Percentiles rank a stretch among this genome's conserved stretches.
phyloP scores from a whole-genome alignment of 306 rosid genomes.

The Luffa aegyptiaca region DNA sequence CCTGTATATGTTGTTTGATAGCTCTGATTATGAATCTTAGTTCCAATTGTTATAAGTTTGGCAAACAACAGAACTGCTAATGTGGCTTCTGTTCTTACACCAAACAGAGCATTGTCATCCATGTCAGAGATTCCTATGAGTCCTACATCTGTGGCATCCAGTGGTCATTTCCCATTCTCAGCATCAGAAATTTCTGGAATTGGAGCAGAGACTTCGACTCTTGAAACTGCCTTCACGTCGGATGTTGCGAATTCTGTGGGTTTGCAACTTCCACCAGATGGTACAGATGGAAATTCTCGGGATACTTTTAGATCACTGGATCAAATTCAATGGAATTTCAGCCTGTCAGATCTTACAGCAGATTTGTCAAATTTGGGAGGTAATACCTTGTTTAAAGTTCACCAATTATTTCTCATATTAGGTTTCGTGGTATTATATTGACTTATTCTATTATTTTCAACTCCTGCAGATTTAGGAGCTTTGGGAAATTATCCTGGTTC shows the following conservation, averaged over 20 bases:
- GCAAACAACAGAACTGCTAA: constrained; percentile 52
- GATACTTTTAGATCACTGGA: constrained; percentile 58
- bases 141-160: constrained; percentile 91
- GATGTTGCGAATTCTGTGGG: constrained; percentile 81
- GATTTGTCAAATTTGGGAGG: constrained; percentile 93
- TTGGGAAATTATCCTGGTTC: constrained; percentile 89
- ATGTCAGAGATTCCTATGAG: constrained; percentile 86
- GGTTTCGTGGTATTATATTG: neutral
- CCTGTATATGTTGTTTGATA: neutral
- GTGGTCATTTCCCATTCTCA: constrained; percentile 94
- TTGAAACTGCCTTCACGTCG: constrained; percentile 76
- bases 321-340: constrained; percentile 93
- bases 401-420: neutral
- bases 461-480: constrained; percentile 79
- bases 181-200: constrained; percentile 91
- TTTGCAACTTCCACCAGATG: constrained; percentile 77
- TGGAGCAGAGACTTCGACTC: constrained; percentile 66
- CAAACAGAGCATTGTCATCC: constrained; percentile 50
- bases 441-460: neutral
- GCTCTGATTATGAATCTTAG: neutral
- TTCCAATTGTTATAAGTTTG: constrained; percentile 42
- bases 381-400: constrained; percentile 12
- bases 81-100: constrained; percentile 48
- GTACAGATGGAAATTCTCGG: constrained; percentile 56
- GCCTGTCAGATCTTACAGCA: constrained; percentile 83